A percentile compares a stretch with the other conserved stretches of the same genome.
Evolutionary conservation across 345 rosid species (phyloP).

Genomic region (Raphanus sativus): DNA sequence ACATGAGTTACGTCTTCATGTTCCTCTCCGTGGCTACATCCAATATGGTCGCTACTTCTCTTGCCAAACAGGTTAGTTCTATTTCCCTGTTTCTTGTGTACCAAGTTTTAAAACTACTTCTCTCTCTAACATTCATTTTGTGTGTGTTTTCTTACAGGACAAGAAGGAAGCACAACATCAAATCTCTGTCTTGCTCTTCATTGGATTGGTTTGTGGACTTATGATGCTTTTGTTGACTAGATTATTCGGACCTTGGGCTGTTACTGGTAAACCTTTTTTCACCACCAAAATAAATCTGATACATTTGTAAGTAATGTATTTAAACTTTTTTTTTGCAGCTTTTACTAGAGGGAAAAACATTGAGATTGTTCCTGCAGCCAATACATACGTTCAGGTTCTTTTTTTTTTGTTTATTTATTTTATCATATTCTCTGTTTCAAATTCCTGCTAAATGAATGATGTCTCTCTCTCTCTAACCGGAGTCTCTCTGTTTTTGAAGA

Average conservation of each 20-base stretch:
- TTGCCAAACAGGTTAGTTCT: slow-evolving; percentile 59
- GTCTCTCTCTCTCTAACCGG: slow-evolving; percentile 15
- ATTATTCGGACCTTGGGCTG: slow-evolving; percentile 69
- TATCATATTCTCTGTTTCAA: slow-evolving; percentile 2
- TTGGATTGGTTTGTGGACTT: slow-evolving; percentile 74
- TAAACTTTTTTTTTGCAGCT: slow-evolving; percentile 49
- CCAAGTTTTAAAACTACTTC: neutral
- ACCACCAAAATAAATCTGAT: too few species aligned
- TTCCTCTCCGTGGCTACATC: slow-evolving; percentile 91
- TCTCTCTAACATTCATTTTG: slow-evolving; percentile 1
- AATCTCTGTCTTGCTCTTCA: slow-evolving; percentile 67
- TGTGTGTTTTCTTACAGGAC: slow-evolving; percentile 46
- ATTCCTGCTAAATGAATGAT: neutral
- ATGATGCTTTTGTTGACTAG: slow-evolving; percentile 70
- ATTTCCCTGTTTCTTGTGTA: neutral
- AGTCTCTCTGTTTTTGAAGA: slow-evolving; percentile 47
- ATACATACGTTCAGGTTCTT: slow-evolving; percentile 77
- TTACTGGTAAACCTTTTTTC: slow-evolving; percentile 57
- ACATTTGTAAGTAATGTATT: slow-evolving; percentile 2
- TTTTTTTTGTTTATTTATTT: neutral
- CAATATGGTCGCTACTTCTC: slow-evolving; percentile 92
- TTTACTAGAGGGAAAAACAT: slow-evolving; percentile 73
- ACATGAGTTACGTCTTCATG: slow-evolving; percentile 73
- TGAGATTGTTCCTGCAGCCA: slow-evolving; percentile 77
- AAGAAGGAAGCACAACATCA: slow-evolving; percentile 81